These are phyloP conservation scores for Colletotrichum australisinense DNA, from an alignment of 2,329 filamentous ascomycete species.

Conservation along the genomic window DNA sequence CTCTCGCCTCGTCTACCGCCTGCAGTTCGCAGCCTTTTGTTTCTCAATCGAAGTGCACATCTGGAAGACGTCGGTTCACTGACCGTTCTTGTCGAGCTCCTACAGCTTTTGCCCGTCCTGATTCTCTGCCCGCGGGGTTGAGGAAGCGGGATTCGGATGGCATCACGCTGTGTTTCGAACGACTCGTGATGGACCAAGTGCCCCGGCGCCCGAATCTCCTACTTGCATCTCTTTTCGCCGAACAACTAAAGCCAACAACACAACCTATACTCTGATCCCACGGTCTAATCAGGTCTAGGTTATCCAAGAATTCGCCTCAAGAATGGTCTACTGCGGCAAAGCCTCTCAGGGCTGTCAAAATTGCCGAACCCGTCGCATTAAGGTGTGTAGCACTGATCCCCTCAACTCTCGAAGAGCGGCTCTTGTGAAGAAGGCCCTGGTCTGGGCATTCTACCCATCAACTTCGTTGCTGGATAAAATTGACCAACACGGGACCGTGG, in stretches of 20 bases:
- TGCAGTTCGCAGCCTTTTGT: background rate
- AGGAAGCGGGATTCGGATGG: slow-evolving; percentile 6
- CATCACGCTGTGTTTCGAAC: slow-evolving; percentile 20
- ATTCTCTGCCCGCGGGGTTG: background rate
- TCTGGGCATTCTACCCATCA: background rate
- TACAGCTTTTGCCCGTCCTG: background rate
- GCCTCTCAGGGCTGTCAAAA: slow-evolving; percentile 66
- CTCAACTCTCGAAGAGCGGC: background rate
- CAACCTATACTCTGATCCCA: background rate
- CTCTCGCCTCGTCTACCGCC: background rate
- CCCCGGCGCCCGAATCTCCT: background rate
- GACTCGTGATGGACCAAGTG: slow-evolving; percentile 26
- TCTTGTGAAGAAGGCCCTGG: background rate
- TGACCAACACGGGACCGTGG: background rate
- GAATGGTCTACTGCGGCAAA: slow-evolving; percentile 69
- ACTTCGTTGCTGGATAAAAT: background rate
- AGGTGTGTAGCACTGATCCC: slow-evolving; percentile 52
- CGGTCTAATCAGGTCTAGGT: background rate
- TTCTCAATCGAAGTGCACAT: background rate
- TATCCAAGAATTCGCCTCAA: background rate
- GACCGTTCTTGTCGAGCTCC: background rate
- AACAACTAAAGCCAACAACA: background rate
- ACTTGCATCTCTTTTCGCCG: background rate
- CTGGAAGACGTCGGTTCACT: background rate
- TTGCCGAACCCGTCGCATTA: slow-evolving; percentile 65